Conservation (phyloP, 106 monocot genomes). For the Dioscorea alata region DNA sequence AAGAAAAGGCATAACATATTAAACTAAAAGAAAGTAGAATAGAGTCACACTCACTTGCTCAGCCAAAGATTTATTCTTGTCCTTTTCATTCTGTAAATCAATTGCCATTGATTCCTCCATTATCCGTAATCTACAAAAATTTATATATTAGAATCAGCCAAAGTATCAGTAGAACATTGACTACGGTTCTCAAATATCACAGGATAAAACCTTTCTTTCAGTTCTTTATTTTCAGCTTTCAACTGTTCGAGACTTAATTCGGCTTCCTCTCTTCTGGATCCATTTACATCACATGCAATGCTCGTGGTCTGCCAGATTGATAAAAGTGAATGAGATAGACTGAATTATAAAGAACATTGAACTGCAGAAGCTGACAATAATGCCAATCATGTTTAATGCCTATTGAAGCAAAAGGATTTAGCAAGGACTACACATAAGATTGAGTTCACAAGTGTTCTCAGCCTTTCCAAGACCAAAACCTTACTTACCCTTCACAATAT, state of each 20-base stretch:
- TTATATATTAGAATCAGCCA: background rate
- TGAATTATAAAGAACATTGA: background rate
- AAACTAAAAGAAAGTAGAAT: too few relatives aligned
- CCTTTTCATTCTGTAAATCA: conserved; percentile 35
- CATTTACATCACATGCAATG: conserved; percentile 8
- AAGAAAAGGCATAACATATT: background rate
- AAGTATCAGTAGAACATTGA: background rate
- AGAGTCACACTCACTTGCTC: conserved; percentile 33
- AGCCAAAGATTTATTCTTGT: conserved; percentile 28
- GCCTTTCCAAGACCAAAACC: background rate
- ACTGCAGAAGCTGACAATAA: background rate
- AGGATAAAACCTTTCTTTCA: conserved; percentile 34
- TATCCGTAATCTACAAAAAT: conserved; percentile 24
- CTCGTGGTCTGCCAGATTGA: conserved; percentile 6
- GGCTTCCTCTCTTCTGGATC: background rate
- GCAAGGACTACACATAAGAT: background rate
- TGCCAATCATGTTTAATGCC: background rate
- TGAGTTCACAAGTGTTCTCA: background rate
- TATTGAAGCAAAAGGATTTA: too few relatives aligned
- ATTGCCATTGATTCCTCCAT: conserved; percentile 28
- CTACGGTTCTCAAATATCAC: background rate
- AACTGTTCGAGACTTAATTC: conserved; percentile 20
- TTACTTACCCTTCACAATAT: too few relatives aligned
- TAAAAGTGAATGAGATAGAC: background rate
- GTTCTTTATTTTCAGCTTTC: conserved; percentile 36